phyloP scores from a whole-genome alignment of 208 protist genomes.

The Trypanosomatidae sp. region DNA sequence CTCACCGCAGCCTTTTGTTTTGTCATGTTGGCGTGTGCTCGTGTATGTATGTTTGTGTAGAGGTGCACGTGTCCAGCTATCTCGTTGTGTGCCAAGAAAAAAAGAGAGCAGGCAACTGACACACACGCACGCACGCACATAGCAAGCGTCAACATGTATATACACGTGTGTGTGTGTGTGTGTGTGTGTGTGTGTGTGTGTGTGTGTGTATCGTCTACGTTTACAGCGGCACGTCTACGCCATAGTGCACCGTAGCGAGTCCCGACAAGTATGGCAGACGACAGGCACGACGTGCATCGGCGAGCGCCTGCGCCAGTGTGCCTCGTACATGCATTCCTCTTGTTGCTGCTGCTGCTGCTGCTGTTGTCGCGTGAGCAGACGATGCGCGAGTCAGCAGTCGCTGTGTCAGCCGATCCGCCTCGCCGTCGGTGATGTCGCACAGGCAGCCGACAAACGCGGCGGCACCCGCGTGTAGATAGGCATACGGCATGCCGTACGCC shows the following conservation, averaged over 20 bases:
- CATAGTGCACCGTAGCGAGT: conserved; percentile 40
- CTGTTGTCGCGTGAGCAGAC: not conserved
- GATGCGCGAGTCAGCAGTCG: too few relatives aligned
- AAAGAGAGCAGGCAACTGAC: too few relatives aligned
- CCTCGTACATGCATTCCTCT: not conserved
- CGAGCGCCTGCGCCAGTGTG: conserved; percentile 35
- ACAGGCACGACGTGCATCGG: conserved; percentile 21
- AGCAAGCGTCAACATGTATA: too few relatives aligned
- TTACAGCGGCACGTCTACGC: conserved; percentile 18
- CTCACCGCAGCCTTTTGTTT: too few relatives aligned
- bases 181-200: too few relatives aligned
- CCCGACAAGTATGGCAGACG: conserved; percentile 43
- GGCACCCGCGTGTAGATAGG: conserved; percentile 58
- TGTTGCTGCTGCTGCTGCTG: not conserved
- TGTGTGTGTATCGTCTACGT: too few relatives aligned
- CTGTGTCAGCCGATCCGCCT: conserved; percentile 53
- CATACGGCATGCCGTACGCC: conserved; percentile 43
- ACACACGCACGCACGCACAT: too few relatives aligned
- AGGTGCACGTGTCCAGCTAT: too few relatives aligned
- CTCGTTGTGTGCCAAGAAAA: too few relatives aligned
- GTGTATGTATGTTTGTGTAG: too few relatives aligned
- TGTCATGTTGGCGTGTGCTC: too few relatives aligned
- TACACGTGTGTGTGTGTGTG: too few relatives aligned
- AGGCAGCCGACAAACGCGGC: conserved; percentile 42
- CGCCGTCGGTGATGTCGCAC: conserved; percentile 71